Conservation (phyloP, 202 grass and related monocot species). For the Digitaria exilis region DNA sequence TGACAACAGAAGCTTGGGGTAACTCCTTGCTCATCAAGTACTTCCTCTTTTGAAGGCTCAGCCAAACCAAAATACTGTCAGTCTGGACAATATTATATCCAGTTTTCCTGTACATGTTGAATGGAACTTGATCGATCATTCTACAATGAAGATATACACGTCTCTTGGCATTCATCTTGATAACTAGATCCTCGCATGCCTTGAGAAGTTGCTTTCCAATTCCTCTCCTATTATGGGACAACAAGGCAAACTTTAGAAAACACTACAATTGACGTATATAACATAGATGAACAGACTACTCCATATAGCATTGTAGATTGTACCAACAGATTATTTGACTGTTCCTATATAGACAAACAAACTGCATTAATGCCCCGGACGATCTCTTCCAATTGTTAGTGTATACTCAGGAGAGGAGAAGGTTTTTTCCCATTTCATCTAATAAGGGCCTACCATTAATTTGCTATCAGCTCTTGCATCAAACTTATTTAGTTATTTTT, state of each 20-base stretch:
- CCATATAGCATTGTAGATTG: background rate
- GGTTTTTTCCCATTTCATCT: background rate
- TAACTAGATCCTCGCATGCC: slow-evolving; percentile 73
- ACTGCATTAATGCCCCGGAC: background rate
- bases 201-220: slow-evolving; percentile 80
- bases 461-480: background rate
- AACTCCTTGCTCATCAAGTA: slow-evolving; percentile 81
- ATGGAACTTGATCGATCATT: slow-evolving; percentile 71
- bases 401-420: background rate
- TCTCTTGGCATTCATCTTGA: slow-evolving; percentile 62
- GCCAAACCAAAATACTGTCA: slow-evolving; percentile 76
- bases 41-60: slow-evolving; percentile 80
- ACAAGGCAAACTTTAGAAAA: background rate
- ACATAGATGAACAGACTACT: background rate
- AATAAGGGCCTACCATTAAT: background rate
- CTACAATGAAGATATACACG: slow-evolving; percentile 81
- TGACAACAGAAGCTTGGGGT: slow-evolving; percentile 31
- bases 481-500: background rate
- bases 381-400: background rate
- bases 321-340: background rate
- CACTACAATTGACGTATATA: background rate
- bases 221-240: slow-evolving; percentile 55
- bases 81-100: slow-evolving; percentile 60
- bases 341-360: background rate
- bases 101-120: slow-evolving; percentile 75